Evolutionary conservation across 345 rosid genomes (phyloP).

Genomic region (Rhodomyrtus tomentosa): DNA sequence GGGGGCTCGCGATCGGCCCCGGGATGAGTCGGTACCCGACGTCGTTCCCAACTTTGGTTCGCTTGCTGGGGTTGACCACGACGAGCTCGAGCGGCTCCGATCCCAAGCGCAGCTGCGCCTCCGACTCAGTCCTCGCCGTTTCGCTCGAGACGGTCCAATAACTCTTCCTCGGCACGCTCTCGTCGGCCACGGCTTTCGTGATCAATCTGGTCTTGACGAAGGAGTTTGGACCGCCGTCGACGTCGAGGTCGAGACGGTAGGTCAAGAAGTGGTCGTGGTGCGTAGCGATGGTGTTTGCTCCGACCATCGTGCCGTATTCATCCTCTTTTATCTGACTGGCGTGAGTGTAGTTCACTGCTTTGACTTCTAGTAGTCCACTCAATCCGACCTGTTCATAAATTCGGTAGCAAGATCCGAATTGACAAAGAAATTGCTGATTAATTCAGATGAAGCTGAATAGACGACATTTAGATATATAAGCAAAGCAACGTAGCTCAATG

Average conservation of each 20-base stretch:
- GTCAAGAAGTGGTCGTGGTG: conserved; percentile 75
- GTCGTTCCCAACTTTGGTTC: conserved; percentile 47
- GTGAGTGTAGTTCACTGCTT: conserved; percentile 36
- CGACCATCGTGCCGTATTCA: conserved; percentile 46
- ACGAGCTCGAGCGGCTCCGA: conserved; percentile 35
- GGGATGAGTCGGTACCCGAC: conserved; percentile 63
- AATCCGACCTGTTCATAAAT: conserved; percentile 36
- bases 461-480: not conserved
- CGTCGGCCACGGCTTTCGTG: conserved; percentile 16
- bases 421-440: not conserved
- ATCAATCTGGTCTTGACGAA: conserved; percentile 39
- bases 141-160: conserved; percentile 56
- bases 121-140: conserved; percentile 54
- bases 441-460: not conserved
- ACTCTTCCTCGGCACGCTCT: conserved; percentile 42
- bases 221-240: conserved; percentile 62
- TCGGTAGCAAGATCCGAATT: not conserved
- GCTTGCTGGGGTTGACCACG: conserved; percentile 46
- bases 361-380: conserved; percentile 46
- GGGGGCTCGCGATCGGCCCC: conserved; percentile 32
- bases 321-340: conserved; percentile 21
- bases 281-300: conserved; percentile 50
- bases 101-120: conserved; percentile 42
- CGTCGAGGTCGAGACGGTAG: conserved; percentile 61
- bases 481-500: not conserved